Base-by-base conservation (phyloP, 2,329 filamentous ascomycete species). In the Monosporascus sp. region DNA sequence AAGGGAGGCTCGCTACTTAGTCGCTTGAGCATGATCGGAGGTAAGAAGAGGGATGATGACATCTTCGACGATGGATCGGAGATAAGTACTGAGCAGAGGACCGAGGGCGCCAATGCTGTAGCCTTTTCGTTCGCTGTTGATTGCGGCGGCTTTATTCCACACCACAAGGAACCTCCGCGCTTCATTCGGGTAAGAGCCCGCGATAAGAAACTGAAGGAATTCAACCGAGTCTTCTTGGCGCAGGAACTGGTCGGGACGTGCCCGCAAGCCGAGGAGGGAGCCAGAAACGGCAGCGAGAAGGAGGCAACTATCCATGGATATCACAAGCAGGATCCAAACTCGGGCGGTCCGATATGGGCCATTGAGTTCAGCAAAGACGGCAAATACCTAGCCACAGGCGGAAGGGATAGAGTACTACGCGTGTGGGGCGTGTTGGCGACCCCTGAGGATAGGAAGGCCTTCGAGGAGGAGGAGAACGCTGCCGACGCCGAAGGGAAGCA, bases 281-380 rank as follows among this genome's bases (percentile, higher is more conserved):
- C 51, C 47, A 54, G 63, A 3, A 53, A 56, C 22, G 49, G 57
- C 8, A 57, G 57, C 5, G 59, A 66, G 1, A 64, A 61, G 9
- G 53, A 61, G 7, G 61, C 66, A 6, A 65, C 63, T 1, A 58
- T 69, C 15, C 64, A 64, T 14, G 64, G 65, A 5, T 60, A 66
- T 5, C 60, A 62, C 27, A 65, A 62, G 54, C 74, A 71, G 57
- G 67, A 74, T 36, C 58, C 72, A 3, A 70, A 72, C 43, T 74
- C 74, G 7, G 77, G 77, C 38, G 81, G 88, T 55, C 91, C 94
- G 0, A 86, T 96, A 36, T 99, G 94, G 94, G 87, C 93, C 0
- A 83, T 90, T 58, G 89, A 94, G 64, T 97, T 97, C 65, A 97
- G 93, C 65, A 87, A 87, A 55, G 93, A 97, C 72, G 94, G 94